These are phyloP conservation scores for Zygosaccharomyces siamensis DNA, from an alignment of 805 yeast genomes.

Conservation along the genomic window DNA sequence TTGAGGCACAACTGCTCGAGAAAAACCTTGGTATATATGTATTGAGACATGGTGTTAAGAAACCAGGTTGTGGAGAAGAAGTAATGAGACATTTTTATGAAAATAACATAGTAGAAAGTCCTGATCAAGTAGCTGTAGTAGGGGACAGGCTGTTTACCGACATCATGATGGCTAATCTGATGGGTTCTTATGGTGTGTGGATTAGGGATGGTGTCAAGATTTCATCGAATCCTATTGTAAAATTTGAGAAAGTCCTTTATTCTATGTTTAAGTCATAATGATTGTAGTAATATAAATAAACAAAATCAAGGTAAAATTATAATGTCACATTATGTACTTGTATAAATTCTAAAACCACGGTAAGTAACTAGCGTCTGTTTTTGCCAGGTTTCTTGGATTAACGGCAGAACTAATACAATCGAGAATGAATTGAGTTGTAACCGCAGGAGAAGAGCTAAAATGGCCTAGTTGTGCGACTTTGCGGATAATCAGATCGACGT, in stretches of 20 bases:
- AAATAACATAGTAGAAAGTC: constrained; percentile 41
- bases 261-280: constrained; percentile 3
- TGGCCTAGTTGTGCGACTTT: constrained; percentile 76
- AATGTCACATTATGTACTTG: neutral
- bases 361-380: constrained; percentile 92
- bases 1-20: constrained; percentile 62
- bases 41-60: constrained; percentile 65
- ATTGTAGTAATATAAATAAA: neutral
- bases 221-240: constrained; percentile 30
- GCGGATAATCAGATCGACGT: constrained; percentile 79
- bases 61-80: constrained; percentile 75
- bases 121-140: constrained; percentile 71
- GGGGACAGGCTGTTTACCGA: constrained; percentile 94
- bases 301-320: neutral
- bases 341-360: constrained; percentile 60
- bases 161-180: constrained; percentile 85
- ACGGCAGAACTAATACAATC: constrained; percentile 93
- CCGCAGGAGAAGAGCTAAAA: constrained; percentile 45
- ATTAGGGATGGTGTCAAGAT: constrained; percentile 66
- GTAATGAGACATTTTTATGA: constrained; percentile 54
- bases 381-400: constrained; percentile 87
- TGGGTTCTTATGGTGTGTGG: constrained; percentile 89
- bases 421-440: constrained; percentile 82
- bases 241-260: constrained; percentile 19
- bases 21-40: constrained; percentile 62